phyloP scores from a whole-genome alignment of 495 filamentous ascomycete species.

The Halenospora varia region DNA sequence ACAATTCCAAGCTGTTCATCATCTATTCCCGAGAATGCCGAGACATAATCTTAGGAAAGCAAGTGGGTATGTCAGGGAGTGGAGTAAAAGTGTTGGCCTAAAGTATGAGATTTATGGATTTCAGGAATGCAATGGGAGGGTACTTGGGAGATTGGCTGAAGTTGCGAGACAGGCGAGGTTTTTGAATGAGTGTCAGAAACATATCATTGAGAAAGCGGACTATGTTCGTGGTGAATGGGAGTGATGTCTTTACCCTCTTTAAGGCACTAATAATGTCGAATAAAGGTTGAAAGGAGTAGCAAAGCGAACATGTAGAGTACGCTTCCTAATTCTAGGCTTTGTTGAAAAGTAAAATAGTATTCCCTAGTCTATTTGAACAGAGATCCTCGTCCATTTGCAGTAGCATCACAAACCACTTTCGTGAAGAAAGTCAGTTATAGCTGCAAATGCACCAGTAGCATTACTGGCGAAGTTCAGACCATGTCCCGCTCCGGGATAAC shows the following conservation, averaged over 20 bases:
- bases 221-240: constrained; percentile 21
- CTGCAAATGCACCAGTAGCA: constrained; percentile 27
- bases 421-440: constrained; percentile 28
- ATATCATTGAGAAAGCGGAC: constrained; percentile 31
- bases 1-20: constrained; percentile 96
- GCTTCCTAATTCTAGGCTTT: too few relatives aligned
- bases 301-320: too few relatives aligned
- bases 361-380: not conserved
- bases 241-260: too few relatives aligned
- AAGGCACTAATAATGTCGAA: too few relatives aligned
- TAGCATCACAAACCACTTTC: not conserved
- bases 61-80: constrained; percentile 76
- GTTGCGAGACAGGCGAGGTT: constrained; percentile 81
- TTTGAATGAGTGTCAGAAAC: constrained; percentile 75
- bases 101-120: constrained; percentile 93
- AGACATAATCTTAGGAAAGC: constrained; percentile 83
- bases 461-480: constrained; percentile 26
- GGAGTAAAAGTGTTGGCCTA: constrained; percentile 82
- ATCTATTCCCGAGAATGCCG: constrained; percentile 91
- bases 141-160: constrained; percentile 76
- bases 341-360: too few relatives aligned
- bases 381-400: not conserved
- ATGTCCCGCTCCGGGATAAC: constrained; percentile 24
- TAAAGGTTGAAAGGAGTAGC: too few relatives aligned
- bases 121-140: constrained; percentile 81